Evolutionary conservation across 1,284 basidiomycete species (phyloP), one percentile per base, ranked within the genome.

Genomic region (Malassezia equina): DNA sequence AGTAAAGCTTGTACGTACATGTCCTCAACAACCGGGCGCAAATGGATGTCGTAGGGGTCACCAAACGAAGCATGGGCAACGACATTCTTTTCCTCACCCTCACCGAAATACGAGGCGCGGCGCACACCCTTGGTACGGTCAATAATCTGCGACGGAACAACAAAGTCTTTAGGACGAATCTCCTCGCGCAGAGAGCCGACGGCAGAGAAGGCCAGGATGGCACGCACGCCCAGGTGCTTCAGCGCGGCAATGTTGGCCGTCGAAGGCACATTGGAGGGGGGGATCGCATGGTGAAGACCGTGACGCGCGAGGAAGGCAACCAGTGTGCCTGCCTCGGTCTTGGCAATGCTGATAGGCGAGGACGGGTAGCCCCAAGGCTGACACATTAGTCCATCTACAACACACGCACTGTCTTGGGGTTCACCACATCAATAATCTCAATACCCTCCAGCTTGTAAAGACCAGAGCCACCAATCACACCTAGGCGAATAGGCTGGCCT

Each of bases 111-210:
- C 27, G 83, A 86, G 9, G 84, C 80, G 0, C 86, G 83, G 28
- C 91, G 81, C 42, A 94, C 78, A 12, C 89, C 88, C 77, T 95
- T 96, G 19, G 93, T 96, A 47, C 93, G 82, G 76, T 98, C 91
- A 74, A 98, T 95, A 77, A 96, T 88, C 63, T 96, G 91, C 50
- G 81, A 80, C 0, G 93, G 91, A 43, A 98, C 82, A 49, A 84
- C 80, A 75, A 96, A 90, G 66, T 91, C 84, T 39, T 90, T 76
- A 21, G 72, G 69, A 13, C 72, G 62, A 71, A 96, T 89, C 67
- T 95, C 90, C 76, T 98, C 93, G 42, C 89, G 81, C 39, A 98
- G 81, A n/a, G 87, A 90, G 32, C 93, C 93, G 40, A 98, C 93
- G 7, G 93, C 93, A 15, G 85, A 88, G 79, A 98, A 98, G 2